A percentile compares a stretch with the other conserved stretches of the same genome.
phyloP scores from a whole-genome alignment of 2,329 filamentous ascomycete genomes.

The Botrytis paeoniae region DNA sequence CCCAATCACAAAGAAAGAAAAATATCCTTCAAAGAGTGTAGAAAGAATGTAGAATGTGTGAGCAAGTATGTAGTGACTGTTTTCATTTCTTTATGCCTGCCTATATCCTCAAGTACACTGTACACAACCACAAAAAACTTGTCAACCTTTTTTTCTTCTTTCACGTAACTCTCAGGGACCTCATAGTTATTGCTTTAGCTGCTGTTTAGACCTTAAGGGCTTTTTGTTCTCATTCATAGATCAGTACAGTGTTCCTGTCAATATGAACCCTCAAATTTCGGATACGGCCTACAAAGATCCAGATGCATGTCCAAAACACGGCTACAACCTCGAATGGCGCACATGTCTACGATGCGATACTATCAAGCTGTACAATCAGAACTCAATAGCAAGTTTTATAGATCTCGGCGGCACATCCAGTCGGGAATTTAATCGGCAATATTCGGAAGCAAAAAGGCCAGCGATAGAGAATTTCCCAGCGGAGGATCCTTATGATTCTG shows the following conservation, averaged over 20 bases:
- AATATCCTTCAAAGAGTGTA: not conserved
- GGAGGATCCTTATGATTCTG: not conserved
- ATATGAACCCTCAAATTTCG: not conserved
- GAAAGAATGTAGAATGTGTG: not conserved
- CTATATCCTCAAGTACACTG: not conserved
- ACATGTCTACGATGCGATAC: slow-evolving; percentile 2
- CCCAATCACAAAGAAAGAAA: not conserved
- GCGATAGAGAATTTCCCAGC: too few relatives aligned
- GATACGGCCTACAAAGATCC: not conserved
- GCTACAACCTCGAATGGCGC: slow-evolving; percentile 5
- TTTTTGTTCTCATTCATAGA: not conserved
- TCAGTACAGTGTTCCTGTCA: not conserved
- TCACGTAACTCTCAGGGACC: not conserved
- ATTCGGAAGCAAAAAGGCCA: not conserved
- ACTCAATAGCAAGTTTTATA: not conserved
- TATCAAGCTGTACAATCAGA: not conserved
- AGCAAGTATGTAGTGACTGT: not conserved
- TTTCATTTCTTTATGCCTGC: not conserved
- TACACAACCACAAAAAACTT: not conserved
- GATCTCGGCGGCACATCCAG: not conserved
- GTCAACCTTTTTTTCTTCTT: not conserved
- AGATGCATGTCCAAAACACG: not conserved
- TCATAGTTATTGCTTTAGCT: not conserved
- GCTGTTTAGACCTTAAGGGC: not conserved
- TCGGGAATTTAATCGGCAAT: not conserved